Evolutionary conservation across 306 rosid genomes (phyloP), one percentile per base, ranked within the genome.

Genomic region (Vicia sativa): DNA sequence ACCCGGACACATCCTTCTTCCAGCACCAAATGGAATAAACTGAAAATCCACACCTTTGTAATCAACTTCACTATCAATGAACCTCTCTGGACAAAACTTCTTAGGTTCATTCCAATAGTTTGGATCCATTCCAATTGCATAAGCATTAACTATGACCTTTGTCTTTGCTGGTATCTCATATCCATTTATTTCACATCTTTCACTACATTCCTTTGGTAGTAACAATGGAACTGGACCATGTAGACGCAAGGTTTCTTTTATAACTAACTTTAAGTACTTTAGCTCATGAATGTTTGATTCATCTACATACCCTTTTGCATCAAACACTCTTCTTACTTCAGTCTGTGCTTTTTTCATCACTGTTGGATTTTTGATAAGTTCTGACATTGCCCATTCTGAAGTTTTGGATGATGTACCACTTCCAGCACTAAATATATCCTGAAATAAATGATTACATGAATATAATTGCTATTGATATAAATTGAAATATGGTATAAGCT

Each of bases 371-470:
- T 59, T 81, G 0, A 79, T 37, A 29, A 84, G 65, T 66, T 84
- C 83, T 54, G 88, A 59, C 79, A 80, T 80, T 44, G 81, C 78
- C 85, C 88, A 84, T 6, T 72, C 80, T 26, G 54, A 31, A 1
- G 73, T 16, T 53, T 68, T 72, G 1, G 69, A 18, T 65, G 81
- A 48, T 5, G 78, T 72, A 6, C 74, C 86, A 14, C 86, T 73
- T 42, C 88, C 86, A 18, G 73, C 88, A 49, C 55, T 34, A 31
- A 75, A 84, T 0, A 81, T 75, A 61, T 81, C 88, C 88, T 75
- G 70, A 34, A 70, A 73, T 0, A 67, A 5, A 67, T 16, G 3
- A 0, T 72, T 34, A 6, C 35, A 48, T 73, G 4, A 43, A 44
- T 4, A 42, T 3, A 16, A 18, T 12, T 58, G 2, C 12, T 11